phyloP scores from a whole-genome alignment of 371 early-diverging fungal species.

The Rhizopus stolonifer region DNA sequence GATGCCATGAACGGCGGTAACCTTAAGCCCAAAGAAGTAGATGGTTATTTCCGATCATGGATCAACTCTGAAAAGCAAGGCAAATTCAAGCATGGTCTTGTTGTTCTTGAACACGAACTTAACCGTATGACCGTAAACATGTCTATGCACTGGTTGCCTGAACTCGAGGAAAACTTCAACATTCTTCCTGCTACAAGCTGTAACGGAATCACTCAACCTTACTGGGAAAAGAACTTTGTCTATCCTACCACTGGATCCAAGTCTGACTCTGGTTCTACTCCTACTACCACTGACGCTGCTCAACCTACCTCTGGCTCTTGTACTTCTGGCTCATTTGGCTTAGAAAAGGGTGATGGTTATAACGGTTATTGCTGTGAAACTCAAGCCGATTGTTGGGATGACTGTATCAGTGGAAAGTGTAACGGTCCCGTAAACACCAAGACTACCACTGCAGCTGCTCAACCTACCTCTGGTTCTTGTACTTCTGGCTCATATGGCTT shows the following conservation, averaged over 20 bases:
- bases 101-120: conserved; percentile 49
- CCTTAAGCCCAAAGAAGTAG: conserved; percentile 16
- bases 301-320: conserved; percentile 4
- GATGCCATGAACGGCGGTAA: conserved; percentile 25
- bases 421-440: conserved; percentile 16
- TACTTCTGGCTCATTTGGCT: conserved; percentile 6
- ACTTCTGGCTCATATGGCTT: not conserved
- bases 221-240: conserved; percentile 43
- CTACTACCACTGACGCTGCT: not conserved
- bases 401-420: conserved; percentile 13
- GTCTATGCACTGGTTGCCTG: conserved; percentile 44
- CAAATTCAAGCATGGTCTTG: conserved; percentile 34
- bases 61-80: conserved; percentile 32
- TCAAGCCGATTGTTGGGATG: conserved; percentile 16
- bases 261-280: not conserved
- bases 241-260: conserved; percentile 26
- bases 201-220: conserved; percentile 46
- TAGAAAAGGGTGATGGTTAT: conserved; percentile 15
- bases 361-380: conserved; percentile 9
- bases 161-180: conserved; percentile 34
- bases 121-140: conserved; percentile 43
- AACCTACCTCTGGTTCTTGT: not conserved
- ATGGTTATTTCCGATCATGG: conserved; percentile 42
- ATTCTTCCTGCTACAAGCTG: conserved; percentile 43
- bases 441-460: conserved; percentile 5